Evolutionary conservation across 2,329 filamentous ascomycete genomes (phyloP).

Genomic region (Alternaria arbusti): DNA sequence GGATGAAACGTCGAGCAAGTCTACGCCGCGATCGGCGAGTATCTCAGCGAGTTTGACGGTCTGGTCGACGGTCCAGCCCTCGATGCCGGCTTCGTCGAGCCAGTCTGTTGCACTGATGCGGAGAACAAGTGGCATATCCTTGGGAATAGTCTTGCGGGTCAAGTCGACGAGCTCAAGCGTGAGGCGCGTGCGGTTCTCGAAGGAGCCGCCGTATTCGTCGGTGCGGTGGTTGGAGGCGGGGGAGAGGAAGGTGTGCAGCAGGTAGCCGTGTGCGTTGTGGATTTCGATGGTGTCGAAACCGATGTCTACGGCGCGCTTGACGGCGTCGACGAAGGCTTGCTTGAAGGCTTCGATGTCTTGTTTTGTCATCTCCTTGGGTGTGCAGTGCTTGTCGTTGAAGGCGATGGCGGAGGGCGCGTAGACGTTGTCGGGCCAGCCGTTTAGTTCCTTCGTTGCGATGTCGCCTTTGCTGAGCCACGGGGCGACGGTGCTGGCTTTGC

Average conservation of each 20-base stretch:
- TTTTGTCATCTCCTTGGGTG: conserved; percentile 71
- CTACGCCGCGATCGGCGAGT: conserved; percentile 75
- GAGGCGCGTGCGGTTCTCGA: conserved; percentile 74
- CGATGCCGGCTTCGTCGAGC: conserved; percentile 66
- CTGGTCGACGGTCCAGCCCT: conserved; percentile 72
- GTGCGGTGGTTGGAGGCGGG: conserved; percentile 73
- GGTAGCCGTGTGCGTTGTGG: conserved; percentile 80
- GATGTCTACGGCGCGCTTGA: conserved; percentile 61
- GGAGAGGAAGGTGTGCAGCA: conserved; percentile 73
- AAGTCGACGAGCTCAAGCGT: conserved; percentile 71
- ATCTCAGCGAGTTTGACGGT: conserved; percentile 68
- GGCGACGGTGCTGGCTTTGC: conserved; percentile 65
- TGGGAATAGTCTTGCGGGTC: conserved; percentile 67
- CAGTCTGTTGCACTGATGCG: conserved; percentile 79
- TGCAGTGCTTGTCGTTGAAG: conserved; percentile 66
- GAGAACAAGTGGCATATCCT: conserved; percentile 73
- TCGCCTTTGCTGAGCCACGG: conserved; percentile 67
- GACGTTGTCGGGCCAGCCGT: conserved; percentile 63
- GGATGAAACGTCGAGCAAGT: conserved; percentile 82
- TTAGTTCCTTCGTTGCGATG: conserved; percentile 61
- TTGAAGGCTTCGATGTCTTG: conserved; percentile 72
- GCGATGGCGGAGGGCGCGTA: conserved; percentile 65
- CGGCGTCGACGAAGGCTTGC: conserved; percentile 65
- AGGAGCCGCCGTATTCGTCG: conserved; percentile 71
- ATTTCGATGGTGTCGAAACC: conserved; percentile 83